Base-by-base conservation (phyloP, 1,284 basidiomycete genomes). In the Marasmius sp. region DNA sequence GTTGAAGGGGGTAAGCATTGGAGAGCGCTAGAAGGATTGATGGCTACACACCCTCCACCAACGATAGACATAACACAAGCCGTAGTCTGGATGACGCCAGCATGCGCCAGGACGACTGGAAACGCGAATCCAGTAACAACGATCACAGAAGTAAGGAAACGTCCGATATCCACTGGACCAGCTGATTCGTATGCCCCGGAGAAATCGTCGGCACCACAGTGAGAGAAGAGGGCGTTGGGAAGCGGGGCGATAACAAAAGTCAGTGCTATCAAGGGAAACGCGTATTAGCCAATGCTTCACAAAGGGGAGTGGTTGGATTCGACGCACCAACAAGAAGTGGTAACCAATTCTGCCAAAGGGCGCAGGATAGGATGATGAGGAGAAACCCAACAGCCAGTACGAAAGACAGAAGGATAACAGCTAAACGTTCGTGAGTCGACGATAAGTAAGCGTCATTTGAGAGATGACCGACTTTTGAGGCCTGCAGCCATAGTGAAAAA, bases 281-380 rank as follows among this genome's bases (percentile, higher is more conserved):
- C 20, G 51, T 53, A 47, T 45, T 2, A 54, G 36, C 18, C 27
- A 27, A 47, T 18, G 33, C 34, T 45, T 10, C 6, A 9, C 20
- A 33, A 33, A 50, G 12, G 49, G 45, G 27, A 22, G 36, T 18
- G 39, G 10, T n/a, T 10, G 22, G 34, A 47, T 33, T 37, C 20
- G n/a, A 85, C 94, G 73, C 70, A 97, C 97, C 97, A 68, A 98
- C 97, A 67, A 99, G 85, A 56, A 99, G 81, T 51, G 97, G 97
- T 14, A 99, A 82, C 97, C 97, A 99, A 77, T 99, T 99, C 39
- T 87, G 79, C 91, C 92, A 99, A 43, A 99, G 81, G 27, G 97
- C 97, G 74, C 97, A 99, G 1, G 94, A 96, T 36, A 99, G 89
- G 75, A 99, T 99, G 73, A 99, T 94, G 71, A 99, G 87, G 61